Conservation (phyloP, 495 filamentous ascomycete species). For the Monascus purpureus region DNA sequence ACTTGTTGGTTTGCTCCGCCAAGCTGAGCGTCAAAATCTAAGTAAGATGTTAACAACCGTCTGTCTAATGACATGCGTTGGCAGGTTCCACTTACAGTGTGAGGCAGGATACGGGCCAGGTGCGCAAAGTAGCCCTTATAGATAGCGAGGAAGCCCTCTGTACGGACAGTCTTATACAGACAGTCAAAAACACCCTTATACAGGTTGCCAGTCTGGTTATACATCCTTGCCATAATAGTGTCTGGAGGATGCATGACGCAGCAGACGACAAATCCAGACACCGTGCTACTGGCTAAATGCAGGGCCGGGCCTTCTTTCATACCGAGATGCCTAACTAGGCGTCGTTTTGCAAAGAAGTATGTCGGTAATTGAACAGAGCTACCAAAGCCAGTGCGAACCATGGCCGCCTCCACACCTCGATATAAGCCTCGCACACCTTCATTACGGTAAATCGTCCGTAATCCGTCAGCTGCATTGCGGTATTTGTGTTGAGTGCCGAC, state of each 20-base stretch:
- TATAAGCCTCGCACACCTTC: conserved; percentile 80
- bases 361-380: conserved; percentile 92
- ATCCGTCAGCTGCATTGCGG: conserved; percentile 68
- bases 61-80: background rate
- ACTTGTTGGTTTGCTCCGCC: conserved; percentile 94
- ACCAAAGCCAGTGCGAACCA: conserved; percentile 92
- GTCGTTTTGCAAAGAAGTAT: conserved; percentile 94
- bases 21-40: conserved; percentile 80
- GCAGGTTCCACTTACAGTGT: conserved; percentile 48
- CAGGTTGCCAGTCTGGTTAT: conserved; percentile 96
- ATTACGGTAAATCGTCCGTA: conserved; percentile 56
- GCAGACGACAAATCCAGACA: conserved; percentile 91
- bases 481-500: conserved; percentile 95
- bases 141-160: conserved; percentile 82
- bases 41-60: background rate
- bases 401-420: conserved; percentile 82
- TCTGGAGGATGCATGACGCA: conserved; percentile 99
- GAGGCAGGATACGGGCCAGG: conserved; percentile 82
- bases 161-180: conserved; percentile 74
- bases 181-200: conserved; percentile 91
- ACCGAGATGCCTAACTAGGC: conserved; percentile 61
- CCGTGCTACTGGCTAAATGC: conserved; percentile 78
- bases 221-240: conserved; percentile 97
- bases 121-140: conserved; percentile 98
- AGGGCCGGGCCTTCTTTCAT: conserved; percentile 86